Conservation (phyloP, 2,329 filamentous ascomycete genomes). For the Apiospora arundinis region DNA sequence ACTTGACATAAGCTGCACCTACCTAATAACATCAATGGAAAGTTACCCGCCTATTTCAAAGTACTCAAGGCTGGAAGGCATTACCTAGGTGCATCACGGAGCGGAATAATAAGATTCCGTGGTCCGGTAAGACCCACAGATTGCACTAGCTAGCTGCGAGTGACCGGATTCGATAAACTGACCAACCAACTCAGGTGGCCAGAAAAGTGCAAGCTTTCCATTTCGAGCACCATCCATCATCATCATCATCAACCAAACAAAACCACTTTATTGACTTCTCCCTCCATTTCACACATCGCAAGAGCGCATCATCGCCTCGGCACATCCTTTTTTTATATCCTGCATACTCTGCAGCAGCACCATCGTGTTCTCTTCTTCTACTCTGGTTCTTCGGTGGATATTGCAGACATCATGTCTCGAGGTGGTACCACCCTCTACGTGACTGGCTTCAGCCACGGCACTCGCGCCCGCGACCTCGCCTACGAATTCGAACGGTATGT, state of each 20-base stretch:
- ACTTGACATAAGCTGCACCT: too few species aligned
- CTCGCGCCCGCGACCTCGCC: conserved; percentile 97
- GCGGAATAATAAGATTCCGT: background rate
- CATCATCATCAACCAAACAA: background rate
- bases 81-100: background rate
- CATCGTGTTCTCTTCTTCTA: background rate
- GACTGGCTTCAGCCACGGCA: conserved; percentile 98
- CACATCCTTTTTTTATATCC: background rate
- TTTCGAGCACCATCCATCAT: background rate
- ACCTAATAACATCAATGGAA: too few species aligned
- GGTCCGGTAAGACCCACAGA: background rate
- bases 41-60: too few species aligned
- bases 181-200: conserved; percentile 10
- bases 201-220: conserved; percentile 15
- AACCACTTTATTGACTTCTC: background rate
- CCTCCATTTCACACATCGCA: conserved; percentile 1
- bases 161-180: conserved; percentile 12
- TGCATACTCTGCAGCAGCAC: background rate
- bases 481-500: conserved; percentile 99
- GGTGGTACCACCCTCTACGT: conserved; percentile 95
- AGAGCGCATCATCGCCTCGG: background rate
- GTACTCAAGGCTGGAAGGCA: too few species aligned
- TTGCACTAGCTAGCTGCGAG: background rate
- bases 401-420: conserved; percentile 75
- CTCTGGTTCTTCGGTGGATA: conserved; percentile 12